Evolutionary conservation across 2,329 filamentous ascomycete genomes (phyloP).

Genomic region (Pseudogymnoascus sp.): DNA sequence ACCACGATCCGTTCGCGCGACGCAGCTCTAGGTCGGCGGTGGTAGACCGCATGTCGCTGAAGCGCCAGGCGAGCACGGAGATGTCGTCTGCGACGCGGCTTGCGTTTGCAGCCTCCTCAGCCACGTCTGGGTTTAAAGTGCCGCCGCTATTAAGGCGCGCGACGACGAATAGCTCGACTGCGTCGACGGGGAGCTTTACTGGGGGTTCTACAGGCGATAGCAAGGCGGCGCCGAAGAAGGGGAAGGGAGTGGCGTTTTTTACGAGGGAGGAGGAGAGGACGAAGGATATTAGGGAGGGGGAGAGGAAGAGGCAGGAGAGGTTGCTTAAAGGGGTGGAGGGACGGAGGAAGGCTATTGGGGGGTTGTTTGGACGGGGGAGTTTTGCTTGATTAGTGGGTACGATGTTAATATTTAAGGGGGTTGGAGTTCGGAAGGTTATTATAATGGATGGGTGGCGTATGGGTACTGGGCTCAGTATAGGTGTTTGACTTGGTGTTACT

Average conservation of each 20-base stretch:
- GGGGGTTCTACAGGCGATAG: slow-evolving; percentile 21
- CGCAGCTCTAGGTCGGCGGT: slow-evolving; percentile 42
- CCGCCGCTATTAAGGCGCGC: slow-evolving; percentile 66
- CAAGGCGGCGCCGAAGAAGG: slow-evolving; percentile 48
- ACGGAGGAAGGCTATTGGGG: slow-evolving; percentile 49
- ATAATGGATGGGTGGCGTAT: neutral
- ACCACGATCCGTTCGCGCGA: slow-evolving; percentile 27
- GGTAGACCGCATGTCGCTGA: slow-evolving; percentile 67
- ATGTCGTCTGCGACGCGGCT: slow-evolving; percentile 36
- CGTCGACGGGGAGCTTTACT: slow-evolving; percentile 27
- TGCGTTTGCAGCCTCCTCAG: slow-evolving; percentile 46
- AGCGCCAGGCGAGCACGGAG: slow-evolving; percentile 44
- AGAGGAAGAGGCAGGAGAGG: slow-evolving; percentile 50
- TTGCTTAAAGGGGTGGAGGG: slow-evolving; percentile 51
- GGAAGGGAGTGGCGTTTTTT: slow-evolving; percentile 54
- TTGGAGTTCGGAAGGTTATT: neutral
- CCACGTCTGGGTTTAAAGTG: slow-evolving; percentile 50
- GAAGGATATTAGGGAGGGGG: slow-evolving; percentile 47
- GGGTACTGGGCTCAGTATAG: neutral
- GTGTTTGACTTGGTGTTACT: neutral
- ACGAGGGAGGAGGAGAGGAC: slow-evolving; percentile 51
- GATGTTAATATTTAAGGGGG: neutral
- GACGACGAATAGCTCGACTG: slow-evolving; percentile 52
- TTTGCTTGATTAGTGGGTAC: slow-evolving; percentile 32
- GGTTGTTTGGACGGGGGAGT: slow-evolving; percentile 49